Percentiles rank a stretch among this genome's conserved stretches.
phyloP scores from a whole-genome alignment of 805 yeast species.

The Blastobotrys attinorum region DNA sequence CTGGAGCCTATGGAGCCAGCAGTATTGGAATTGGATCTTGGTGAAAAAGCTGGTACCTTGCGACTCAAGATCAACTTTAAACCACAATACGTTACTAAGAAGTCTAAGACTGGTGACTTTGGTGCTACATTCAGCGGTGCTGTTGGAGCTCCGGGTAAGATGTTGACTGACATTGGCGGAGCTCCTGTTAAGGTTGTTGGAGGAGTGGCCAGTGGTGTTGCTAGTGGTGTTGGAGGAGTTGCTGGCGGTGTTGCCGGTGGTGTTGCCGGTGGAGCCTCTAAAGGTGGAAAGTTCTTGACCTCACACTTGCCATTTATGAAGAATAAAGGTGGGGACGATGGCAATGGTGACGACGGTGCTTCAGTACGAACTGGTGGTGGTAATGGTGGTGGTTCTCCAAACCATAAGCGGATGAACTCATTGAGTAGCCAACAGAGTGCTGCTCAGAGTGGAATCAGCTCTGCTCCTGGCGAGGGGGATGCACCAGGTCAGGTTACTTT shows the following conservation, averaged over 20 bases:
- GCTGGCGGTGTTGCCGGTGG: conserved; percentile 32
- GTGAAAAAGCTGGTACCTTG: conserved; percentile 52
- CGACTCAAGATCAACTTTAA: conserved; percentile 53
- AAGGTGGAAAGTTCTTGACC: conserved; percentile 19
- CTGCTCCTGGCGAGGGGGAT: conserved; percentile 12
- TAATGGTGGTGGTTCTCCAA: too few relatives aligned
- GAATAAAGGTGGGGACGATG: conserved; percentile 29
- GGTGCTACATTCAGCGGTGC: conserved; percentile 16
- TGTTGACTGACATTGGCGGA: conserved; percentile 41
- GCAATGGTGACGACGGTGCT: conserved; percentile 23
- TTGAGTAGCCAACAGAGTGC: conserved; percentile 11
- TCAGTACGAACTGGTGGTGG: conserved; percentile 1
- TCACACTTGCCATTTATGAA: conserved; percentile 33
- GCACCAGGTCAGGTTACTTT: conserved; percentile 15
- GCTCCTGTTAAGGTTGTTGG: conserved; percentile 41
- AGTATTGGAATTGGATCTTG: conserved; percentile 45
- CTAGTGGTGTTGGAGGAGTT: conserved; percentile 22
- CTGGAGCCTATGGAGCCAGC: conserved; percentile 51
- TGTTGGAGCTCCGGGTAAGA: conserved; percentile 30
- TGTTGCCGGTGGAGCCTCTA: conserved; percentile 31
- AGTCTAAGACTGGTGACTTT: conserved; percentile 17
- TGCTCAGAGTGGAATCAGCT: conserved; percentile 14
- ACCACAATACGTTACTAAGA: conserved; percentile 52
- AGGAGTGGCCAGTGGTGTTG: conserved; percentile 37
- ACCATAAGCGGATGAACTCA: conserved; percentile 16